Conservation (phyloP, 805 yeast species). For the Hanseniaspora pseudoguilliermondii region DNA sequence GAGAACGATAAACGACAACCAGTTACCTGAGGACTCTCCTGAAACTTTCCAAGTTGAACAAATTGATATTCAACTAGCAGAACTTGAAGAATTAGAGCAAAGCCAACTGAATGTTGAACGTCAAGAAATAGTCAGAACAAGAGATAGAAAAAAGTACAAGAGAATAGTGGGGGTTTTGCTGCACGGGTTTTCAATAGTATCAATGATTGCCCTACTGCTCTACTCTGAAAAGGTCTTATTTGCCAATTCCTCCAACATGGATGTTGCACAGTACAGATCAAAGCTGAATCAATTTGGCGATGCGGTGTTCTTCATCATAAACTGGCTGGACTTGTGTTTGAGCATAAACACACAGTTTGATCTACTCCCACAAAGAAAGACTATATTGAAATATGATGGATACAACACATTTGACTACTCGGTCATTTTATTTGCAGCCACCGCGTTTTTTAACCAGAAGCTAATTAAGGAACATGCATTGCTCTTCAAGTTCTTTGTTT, state of each 20-base stretch:
- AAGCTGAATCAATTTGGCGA: background rate
- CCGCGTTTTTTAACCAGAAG: background rate
- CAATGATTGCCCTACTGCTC: background rate
- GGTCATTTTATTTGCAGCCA: background rate
- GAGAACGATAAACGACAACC: background rate
- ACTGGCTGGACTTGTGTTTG: slow-evolving; percentile 9
- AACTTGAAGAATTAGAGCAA: background rate
- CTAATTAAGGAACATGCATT: background rate
- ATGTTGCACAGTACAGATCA: background rate
- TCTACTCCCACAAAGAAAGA: slow-evolving; percentile 9
- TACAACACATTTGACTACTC: slow-evolving; percentile 11
- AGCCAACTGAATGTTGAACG: background rate
- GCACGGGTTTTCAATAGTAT: background rate
- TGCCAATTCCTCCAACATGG: background rate
- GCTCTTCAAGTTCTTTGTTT: slow-evolving; percentile 3
- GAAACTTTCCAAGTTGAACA: background rate
- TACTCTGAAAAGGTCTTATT: background rate
- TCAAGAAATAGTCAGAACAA: background rate
- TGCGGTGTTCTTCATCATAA: background rate
- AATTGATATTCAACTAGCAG: background rate
- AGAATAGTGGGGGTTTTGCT: background rate
- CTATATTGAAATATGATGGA: slow-evolving; percentile 9
- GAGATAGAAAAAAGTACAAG: background rate
- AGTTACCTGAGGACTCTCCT: background rate
- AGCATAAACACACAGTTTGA: slow-evolving; percentile 6